Base-by-base conservation (phyloP, 148 eudicot genomes). In the Drosera capensis region DNA sequence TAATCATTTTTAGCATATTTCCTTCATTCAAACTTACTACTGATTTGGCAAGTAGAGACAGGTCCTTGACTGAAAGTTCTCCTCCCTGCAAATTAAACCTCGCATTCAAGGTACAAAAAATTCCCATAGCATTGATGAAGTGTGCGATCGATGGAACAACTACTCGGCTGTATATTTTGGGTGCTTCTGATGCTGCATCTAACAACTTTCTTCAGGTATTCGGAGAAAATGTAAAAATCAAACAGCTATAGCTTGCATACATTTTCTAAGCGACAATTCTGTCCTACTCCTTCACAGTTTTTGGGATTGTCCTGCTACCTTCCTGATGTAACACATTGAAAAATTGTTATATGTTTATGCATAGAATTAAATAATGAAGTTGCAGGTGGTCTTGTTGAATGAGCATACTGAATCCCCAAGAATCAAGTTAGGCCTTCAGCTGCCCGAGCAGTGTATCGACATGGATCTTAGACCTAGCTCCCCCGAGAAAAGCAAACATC, bases 331-430 rank as follows among this genome's bases (percentile, higher is more conserved):
- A 21, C 14, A 4, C 12, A 2, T 29, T 29, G 5, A 7, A 3
- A 31, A 30, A 6, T 20, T 30, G 17, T 46, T 16, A 25, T 25
- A 8, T 29, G 12, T 29, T 20, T 30, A 14, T 34, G 16, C 28
- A 24, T 25, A 16, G 54, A 43, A 14, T 40, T 51, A 23, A 31
- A 22, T 23, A 9, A 18, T 37, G 25, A 42, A 30, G 17, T 63
- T 59, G 58, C 81, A 90, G 99, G 90, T 85, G 40, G 65, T 81
- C 56, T 45, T 92, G 57, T 53, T 85, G 45, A 81, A 68, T 57
- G 99, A 92, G 52, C 71, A 74, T 12, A 60, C 72, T 24, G 99
- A 92, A 74, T 60, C 79, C 49, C 94, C 93, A 30, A 92, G 76
- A 19, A 58, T 63, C 34, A 92, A 92, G 55, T 48, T 92, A 55